Evolutionary conservation across 352 stramenopile species (phyloP), one percentile per base, ranked within the genome.

Genomic region (Pythium oligandrum): DNA sequence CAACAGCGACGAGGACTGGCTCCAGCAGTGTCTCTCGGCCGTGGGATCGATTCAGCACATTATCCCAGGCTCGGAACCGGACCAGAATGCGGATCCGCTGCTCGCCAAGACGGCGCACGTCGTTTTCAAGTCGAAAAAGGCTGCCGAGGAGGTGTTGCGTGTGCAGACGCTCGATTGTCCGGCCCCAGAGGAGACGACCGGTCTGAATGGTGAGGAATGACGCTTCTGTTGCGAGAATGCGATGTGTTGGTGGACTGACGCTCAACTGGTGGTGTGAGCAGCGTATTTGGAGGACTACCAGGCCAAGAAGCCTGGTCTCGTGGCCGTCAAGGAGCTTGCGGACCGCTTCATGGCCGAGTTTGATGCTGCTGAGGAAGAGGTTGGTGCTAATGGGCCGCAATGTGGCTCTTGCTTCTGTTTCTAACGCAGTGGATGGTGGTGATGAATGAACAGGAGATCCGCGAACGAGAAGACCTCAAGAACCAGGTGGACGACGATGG

Each of bases 331-430:
- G 53, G 70, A 75, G 26, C 64, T 83, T 31, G 78, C 81, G 0
- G 81, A 94, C 57, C 62, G 73, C 32, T 92, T 82, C 56, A 94
- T 94, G 81, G 69, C 72, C 40, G 60, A 65, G 31, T 94, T 94
- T 53, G 83, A 94, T 50, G 66, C 71, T 7, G 53, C 78, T 40
- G 83, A 94, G 58, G 68, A 78, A 45, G 71, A 81, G 58, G 75
- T 86, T 39, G 8, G 64, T 52, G 3, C 26, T 6, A 7, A 39
- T 51, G 1, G 31, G 30, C 7, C 6, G 2, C 30, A 31, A 3
- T 50, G 31, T 26, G 17, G 0, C 17, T 26, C 17, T 26, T 26
- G 17, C 17, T 26, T 26, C 17, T 26, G 17, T 26, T 26, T 9
- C 39, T n/a, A 1, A 11, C 4, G 2, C 31, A 43, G 38, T 3